These are phyloP conservation scores for Phytophthora fragariaefolia DNA, from an alignment of 352 stramenopile species.

Conservation along the genomic window DNA sequence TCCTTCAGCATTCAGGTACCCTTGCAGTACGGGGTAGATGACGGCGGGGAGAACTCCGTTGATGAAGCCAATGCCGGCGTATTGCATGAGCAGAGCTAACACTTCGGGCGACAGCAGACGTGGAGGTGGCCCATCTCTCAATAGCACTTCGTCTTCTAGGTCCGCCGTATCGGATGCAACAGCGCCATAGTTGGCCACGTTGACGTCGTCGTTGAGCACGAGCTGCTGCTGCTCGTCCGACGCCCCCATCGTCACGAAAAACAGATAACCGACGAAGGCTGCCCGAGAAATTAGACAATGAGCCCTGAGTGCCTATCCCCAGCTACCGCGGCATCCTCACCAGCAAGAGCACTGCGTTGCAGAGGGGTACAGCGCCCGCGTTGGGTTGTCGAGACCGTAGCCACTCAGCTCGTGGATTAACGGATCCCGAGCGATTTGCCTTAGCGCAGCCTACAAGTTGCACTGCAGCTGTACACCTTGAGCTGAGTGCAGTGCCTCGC, in stretches of 20 bases:
- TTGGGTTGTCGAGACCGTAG: not conserved
- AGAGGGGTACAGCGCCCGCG: not conserved
- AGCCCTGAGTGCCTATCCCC: slow-evolving; percentile 18
- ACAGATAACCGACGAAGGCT: slow-evolving; percentile 1
- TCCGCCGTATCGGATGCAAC: slow-evolving; percentile 14
- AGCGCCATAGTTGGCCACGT: slow-evolving; percentile 28
- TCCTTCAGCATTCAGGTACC: slow-evolving; percentile 56
- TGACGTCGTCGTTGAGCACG: slow-evolving; percentile 18
- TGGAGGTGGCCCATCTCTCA: slow-evolving; percentile 45
- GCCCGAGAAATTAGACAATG: slow-evolving; percentile 23
- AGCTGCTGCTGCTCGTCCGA: slow-evolving; percentile 32
- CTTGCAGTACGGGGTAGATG: slow-evolving; percentile 57
- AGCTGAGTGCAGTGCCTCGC: too few relatives aligned
- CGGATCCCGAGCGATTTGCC: slow-evolving; percentile 26
- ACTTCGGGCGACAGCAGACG: slow-evolving; percentile 46
- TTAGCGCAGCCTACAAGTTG: slow-evolving; percentile 12
- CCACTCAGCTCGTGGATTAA: slow-evolving; percentile 21
- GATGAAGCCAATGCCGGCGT: slow-evolving; percentile 52
- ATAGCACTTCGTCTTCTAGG: too few relatives aligned
- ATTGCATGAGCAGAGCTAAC: too few relatives aligned
- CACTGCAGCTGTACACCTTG: too few relatives aligned
- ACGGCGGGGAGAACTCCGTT: slow-evolving; percentile 46
- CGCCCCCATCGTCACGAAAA: slow-evolving; percentile 23
- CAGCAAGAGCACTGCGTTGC: slow-evolving; percentile 8
- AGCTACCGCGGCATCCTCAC: slow-evolving; percentile 3